phyloP scores from a whole-genome alignment of 2,329 filamentous ascomycete species.

The Ceratocystis cubensis region DNA sequence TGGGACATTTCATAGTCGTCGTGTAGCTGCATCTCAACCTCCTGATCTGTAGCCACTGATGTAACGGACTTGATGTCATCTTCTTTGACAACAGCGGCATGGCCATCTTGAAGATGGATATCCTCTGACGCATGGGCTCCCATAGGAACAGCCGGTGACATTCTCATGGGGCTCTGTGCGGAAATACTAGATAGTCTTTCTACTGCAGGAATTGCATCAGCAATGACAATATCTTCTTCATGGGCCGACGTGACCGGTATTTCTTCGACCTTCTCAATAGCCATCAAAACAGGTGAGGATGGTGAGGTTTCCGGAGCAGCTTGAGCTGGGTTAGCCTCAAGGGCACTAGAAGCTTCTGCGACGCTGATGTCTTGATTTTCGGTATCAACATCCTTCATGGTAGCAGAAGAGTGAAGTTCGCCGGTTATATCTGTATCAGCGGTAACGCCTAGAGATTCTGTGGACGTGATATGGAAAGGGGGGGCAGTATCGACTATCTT shows the following conservation, averaged over 20 bases:
- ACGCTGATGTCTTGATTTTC: not conserved
- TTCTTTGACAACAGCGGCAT: not conserved
- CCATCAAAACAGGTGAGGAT: not conserved
- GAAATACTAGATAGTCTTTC: not conserved
- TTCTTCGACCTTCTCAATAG: slow-evolving; percentile 7
- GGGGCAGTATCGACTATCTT: not conserved
- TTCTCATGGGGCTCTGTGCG: slow-evolving; percentile 13
- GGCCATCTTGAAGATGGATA: not conserved
- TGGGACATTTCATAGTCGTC: slow-evolving; percentile 19
- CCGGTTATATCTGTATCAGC: not conserved
- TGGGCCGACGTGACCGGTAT: not conserved
- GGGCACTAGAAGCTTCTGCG: not conserved
- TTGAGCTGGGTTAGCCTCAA: not conserved
- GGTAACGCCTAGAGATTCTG: not conserved
- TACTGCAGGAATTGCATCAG: slow-evolving; percentile 2
- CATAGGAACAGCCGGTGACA: not conserved
- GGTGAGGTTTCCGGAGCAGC: not conserved
- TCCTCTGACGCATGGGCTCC: not conserved
- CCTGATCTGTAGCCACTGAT: slow-evolving; percentile 17
- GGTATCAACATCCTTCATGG: not conserved
- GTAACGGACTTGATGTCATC: slow-evolving; percentile 17
- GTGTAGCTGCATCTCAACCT: slow-evolving; percentile 20
- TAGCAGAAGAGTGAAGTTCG: not conserved
- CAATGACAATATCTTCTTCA: slow-evolving; percentile 14
- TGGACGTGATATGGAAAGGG: not conserved